These are phyloP conservation scores for Escallonia rubra DNA, from an alignment of 129 eudicot species.

Conservation along the genomic window DNA sequence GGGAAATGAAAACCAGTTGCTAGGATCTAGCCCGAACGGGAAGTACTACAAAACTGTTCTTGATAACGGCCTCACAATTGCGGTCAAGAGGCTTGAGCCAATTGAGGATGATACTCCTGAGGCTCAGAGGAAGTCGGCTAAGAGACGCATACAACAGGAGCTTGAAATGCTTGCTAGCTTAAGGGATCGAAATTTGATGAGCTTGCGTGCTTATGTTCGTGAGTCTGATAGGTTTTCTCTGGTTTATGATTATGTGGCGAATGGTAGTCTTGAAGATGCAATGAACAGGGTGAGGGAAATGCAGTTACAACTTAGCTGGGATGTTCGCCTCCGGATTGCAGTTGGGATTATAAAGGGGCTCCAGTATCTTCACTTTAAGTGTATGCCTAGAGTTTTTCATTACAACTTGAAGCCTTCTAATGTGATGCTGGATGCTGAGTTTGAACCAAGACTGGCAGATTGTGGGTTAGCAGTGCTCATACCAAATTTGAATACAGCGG, in stretches of 20 bases:
- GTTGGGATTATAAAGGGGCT: conserved; percentile 78
- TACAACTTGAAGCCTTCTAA: conserved; percentile 74
- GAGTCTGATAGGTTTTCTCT: conserved; percentile 41
- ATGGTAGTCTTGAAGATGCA: conserved; percentile 77
- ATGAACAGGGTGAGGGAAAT: conserved; percentile 45
- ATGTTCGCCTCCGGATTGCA: conserved; percentile 62
- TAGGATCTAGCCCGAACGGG: conserved; percentile 47
- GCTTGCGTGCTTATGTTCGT: conserved; percentile 58
- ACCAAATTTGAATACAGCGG: conserved; percentile 28
- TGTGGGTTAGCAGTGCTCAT: conserved; percentile 63
- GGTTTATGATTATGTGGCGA: conserved; percentile 73
- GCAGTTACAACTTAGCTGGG: conserved; percentile 60
- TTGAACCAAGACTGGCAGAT: conserved; percentile 71
- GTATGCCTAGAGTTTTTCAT: conserved; percentile 52
- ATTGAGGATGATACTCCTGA: conserved; percentile 16
- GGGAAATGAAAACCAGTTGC: conserved; percentile 36
- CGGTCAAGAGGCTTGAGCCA: conserved; percentile 63
- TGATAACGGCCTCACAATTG: conserved; percentile 63
- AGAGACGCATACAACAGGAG: conserved; percentile 48
- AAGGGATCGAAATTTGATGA: conserved; percentile 72
- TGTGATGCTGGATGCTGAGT: conserved; percentile 70
- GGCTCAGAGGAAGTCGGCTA: conserved; percentile 23
- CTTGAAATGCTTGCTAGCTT: conserved; percentile 54
- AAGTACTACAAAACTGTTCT: conserved; percentile 51
- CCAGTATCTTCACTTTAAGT: conserved; percentile 61